Percentiles rank a stretch among this genome's conserved stretches.
phyloP scores from a whole-genome alignment of 352 stramenopile species.

The Globisporangium spinosum region DNA sequence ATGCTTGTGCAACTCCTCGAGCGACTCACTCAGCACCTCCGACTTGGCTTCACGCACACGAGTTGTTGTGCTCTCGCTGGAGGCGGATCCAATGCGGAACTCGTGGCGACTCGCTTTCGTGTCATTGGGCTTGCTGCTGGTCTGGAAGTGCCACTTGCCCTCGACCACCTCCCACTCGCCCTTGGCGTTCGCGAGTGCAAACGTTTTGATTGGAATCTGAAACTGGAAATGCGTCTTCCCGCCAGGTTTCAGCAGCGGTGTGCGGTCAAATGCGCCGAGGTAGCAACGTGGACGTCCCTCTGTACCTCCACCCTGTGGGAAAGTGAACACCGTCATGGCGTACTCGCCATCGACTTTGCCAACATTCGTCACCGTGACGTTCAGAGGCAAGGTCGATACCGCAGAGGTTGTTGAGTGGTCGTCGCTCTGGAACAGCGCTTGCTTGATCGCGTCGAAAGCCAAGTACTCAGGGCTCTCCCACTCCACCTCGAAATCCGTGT shows the following conservation, averaged over 20 bases:
- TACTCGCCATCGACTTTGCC: constrained; percentile 39
- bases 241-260: constrained; percentile 27
- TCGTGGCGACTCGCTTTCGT: constrained; percentile 22
- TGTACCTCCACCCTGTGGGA: constrained; percentile 26
- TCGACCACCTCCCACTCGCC: constrained; percentile 32
- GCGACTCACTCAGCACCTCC: not conserved
- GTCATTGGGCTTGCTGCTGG: constrained; percentile 3
- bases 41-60: not conserved
- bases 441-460: constrained; percentile 11
- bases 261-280: constrained; percentile 55
- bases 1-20: not conserved
- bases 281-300: constrained; percentile 39
- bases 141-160: constrained; percentile 44
- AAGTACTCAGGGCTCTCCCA: constrained; percentile 26
- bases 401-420: constrained; percentile 15
- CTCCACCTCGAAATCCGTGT: constrained; percentile 59
- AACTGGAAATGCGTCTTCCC: constrained; percentile 30
- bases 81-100: constrained; percentile 18
- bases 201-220: constrained; percentile 31
- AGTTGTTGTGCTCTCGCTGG: not conserved
- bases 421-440: constrained; percentile 11
- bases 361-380: constrained; percentile 43
- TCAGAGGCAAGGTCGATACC: constrained; percentile 13
- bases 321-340: constrained; percentile 36
- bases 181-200: constrained; percentile 34